phyloP scores from a whole-genome alignment of 2,329 filamentous ascomycete species.

The Hirsutella rhossiliensis region DNA sequence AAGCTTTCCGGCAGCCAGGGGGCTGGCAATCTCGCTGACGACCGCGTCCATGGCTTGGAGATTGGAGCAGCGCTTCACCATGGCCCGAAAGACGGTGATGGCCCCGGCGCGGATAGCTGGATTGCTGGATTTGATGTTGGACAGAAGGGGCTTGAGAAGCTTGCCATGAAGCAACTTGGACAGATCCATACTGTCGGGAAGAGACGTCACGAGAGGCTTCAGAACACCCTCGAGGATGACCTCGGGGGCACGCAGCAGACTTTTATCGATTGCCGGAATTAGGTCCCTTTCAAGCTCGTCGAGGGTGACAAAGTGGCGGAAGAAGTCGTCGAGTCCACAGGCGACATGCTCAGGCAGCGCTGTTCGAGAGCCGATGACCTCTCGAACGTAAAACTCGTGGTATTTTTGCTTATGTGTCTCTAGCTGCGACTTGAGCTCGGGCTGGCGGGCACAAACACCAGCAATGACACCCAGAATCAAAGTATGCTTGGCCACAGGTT shows the following conservation, averaged over 20 bases:
- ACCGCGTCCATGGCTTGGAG: slow-evolving; percentile 50
- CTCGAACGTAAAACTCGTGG: slow-evolving; percentile 73
- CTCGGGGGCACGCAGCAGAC: slow-evolving; percentile 78
- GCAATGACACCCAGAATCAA: slow-evolving; percentile 75
- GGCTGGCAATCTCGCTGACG: slow-evolving; percentile 64
- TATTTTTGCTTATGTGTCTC: slow-evolving; percentile 56
- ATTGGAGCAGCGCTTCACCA: slow-evolving; percentile 52
- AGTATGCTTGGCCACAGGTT: slow-evolving; percentile 57
- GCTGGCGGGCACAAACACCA: slow-evolving; percentile 68
- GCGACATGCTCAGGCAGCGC: slow-evolving; percentile 61
- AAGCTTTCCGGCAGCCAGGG: slow-evolving; percentile 74
- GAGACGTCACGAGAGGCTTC: slow-evolving; percentile 55
- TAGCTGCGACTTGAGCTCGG: slow-evolving; percentile 48
- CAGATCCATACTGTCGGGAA: slow-evolving; percentile 63
- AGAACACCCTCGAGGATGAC: slow-evolving; percentile 74
- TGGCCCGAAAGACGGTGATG: slow-evolving; percentile 57
- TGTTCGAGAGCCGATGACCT: slow-evolving; percentile 69
- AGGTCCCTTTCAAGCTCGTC: slow-evolving; percentile 68
- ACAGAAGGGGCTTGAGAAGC: slow-evolving; percentile 76
- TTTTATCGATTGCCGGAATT: slow-evolving; percentile 76
- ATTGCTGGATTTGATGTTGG: slow-evolving; percentile 87
- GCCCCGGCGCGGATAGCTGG: slow-evolving; percentile 63
- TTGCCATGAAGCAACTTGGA: slow-evolving; percentile 60
- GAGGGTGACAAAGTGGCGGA: slow-evolving; percentile 56
- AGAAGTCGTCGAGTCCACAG: slow-evolving; percentile 69